Percentiles rank a stretch among this genome's conserved stretches.
Conservation (phyloP, 805 yeast genomes). For the Hanseniaspora nectarophila region DNA sequence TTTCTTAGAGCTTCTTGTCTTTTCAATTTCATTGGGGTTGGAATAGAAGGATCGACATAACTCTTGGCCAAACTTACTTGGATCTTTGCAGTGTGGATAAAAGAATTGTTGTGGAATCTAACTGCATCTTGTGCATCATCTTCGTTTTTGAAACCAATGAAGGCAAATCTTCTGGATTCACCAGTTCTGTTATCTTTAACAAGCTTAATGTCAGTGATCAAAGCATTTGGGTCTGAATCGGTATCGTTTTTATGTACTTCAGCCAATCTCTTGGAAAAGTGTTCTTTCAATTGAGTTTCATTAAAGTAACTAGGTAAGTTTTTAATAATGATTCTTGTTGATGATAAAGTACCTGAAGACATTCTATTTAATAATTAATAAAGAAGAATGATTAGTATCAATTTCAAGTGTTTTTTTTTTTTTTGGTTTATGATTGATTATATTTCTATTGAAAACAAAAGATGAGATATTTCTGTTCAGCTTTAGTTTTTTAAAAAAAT, state of each 20-base stretch:
- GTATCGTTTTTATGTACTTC: conserved; percentile 21
- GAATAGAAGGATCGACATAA: conserved; percentile 72
- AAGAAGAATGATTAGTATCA: no score
- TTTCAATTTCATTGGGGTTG: conserved; percentile 48
- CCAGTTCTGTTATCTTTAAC: conserved; percentile 65
- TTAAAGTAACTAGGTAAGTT: conserved; percentile 70
- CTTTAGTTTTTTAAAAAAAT: background rate
- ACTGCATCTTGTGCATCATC: conserved; percentile 72
- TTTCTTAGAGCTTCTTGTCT: conserved; percentile 39
- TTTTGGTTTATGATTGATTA: background rate
- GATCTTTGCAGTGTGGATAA: conserved; percentile 69
- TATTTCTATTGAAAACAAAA: background rate
- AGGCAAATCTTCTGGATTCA: conserved; percentile 83
- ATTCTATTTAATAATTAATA: conserved; percentile 22
- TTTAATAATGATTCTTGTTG: conserved; percentile 67
- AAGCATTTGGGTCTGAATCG: conserved; percentile 29
- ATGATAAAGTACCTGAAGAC: conserved; percentile 35
- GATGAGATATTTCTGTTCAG: background rate
- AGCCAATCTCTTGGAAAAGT: conserved; percentile 38
- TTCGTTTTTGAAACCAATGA: conserved; percentile 67
- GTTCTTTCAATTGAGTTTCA: conserved; percentile 59
- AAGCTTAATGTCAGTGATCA: conserved; percentile 79
- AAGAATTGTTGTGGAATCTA: conserved; percentile 60
- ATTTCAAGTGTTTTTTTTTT: background rate
- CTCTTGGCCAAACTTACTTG: conserved; percentile 75